Percentiles rank a stretch among this genome's conserved stretches.
Evolutionary conservation across 129 eudicot species (phyloP).

Genomic region (Scalesia atractyloides): DNA sequence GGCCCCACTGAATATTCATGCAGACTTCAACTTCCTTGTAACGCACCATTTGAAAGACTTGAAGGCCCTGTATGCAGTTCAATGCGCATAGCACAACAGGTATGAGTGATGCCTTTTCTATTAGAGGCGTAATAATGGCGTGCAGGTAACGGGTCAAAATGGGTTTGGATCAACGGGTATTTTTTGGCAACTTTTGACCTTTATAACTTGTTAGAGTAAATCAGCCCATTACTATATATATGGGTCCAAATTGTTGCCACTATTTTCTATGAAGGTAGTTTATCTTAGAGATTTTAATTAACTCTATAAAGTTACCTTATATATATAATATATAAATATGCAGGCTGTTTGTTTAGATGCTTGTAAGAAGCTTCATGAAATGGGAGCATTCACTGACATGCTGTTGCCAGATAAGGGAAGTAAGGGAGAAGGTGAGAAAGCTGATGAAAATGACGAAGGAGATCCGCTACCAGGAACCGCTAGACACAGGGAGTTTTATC

Average conservation of each 20-base stretch:
- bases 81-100: constrained; percentile 99
- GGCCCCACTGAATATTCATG: constrained; percentile 85
- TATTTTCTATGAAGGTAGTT: constrained; percentile 6
- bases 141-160: no score
- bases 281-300: neutral
- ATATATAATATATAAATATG: constrained; percentile 20
- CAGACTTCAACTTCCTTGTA: constrained; percentile 98
- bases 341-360: constrained; percentile 99
- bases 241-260: neutral
- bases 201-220: constrained; percentile 1
- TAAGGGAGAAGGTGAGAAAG: constrained; percentile 70
- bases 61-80: constrained; percentile 98
- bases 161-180: no score
- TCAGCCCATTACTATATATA: neutral
- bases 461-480: constrained; percentile 99
- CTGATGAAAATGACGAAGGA: constrained; percentile 77
- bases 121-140: constrained; percentile 7
- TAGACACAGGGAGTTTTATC: constrained; percentile 92
- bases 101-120: constrained; percentile 25
- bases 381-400: constrained; percentile 99
- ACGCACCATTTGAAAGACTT: constrained; percentile 93
- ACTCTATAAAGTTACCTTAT: constrained; percentile 5
- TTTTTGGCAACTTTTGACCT: neutral
- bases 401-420: constrained; percentile 99
- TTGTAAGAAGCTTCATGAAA: constrained; percentile 99